These are phyloP conservation scores for Fusarium udum DNA, from an alignment of 2,329 filamentous ascomycete genomes.

Conservation along the genomic window DNA sequence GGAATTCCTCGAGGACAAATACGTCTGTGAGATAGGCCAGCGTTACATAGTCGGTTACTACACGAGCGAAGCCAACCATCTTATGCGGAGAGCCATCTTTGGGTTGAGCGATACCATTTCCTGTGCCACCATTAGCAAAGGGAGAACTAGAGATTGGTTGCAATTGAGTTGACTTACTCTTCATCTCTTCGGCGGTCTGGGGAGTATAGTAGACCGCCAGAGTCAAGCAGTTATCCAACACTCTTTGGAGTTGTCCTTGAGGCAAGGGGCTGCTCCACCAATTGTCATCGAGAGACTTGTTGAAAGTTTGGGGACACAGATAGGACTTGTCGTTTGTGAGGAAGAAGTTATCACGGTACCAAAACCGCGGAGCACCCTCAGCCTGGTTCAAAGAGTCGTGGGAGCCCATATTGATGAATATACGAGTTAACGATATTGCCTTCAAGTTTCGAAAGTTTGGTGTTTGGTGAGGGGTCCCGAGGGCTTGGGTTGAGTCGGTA, in stretches of 20 bases:
- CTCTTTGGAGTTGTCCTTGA: constrained; percentile 57
- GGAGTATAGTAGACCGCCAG: constrained; percentile 64
- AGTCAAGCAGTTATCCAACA: constrained; percentile 67
- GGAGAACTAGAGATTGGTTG: not conserved
- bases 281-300: constrained; percentile 64
- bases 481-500: not conserved
- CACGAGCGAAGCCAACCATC: constrained; percentile 57
- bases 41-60: constrained; percentile 76
- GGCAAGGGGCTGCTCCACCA: constrained; percentile 69
- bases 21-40: constrained; percentile 76
- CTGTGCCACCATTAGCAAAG: constrained; percentile 36
- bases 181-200: constrained; percentile 52
- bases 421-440: constrained; percentile 5
- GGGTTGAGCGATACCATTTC: constrained; percentile 45
- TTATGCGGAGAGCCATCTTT: constrained; percentile 45
- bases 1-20: constrained; percentile 68
- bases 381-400: constrained; percentile 40
- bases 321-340: constrained; percentile 68
- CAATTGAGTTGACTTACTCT: constrained; percentile 42
- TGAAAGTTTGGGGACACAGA: constrained; percentile 64
- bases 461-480: not conserved
- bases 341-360: constrained; percentile 65
- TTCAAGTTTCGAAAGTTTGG: not conserved
- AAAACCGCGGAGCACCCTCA: constrained; percentile 52
- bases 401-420: constrained; percentile 40